These are phyloP conservation scores for Cercospora citrullina DNA, from an alignment of 2,329 filamentous ascomycete species.

Conservation along the genomic window DNA sequence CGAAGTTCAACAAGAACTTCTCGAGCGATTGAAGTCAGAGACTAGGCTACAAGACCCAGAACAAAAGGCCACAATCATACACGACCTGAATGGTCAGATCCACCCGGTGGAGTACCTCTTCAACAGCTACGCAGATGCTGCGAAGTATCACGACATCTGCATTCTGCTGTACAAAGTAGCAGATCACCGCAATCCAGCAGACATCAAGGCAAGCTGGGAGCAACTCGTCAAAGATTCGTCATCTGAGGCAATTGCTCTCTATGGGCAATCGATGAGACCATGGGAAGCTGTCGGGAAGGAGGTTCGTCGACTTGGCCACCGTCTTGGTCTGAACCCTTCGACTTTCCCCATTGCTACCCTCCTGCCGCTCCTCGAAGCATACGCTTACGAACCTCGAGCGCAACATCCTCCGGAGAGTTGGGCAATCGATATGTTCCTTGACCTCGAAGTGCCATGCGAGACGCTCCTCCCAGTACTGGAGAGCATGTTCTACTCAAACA, in stretches of 20 bases:
- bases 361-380: slow-evolving; percentile 58
- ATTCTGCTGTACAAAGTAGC: slow-evolving; percentile 89
- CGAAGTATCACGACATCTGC: slow-evolving; percentile 90
- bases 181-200: slow-evolving; percentile 83
- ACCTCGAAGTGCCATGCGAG: slow-evolving; percentile 63
- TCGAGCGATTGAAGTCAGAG: slow-evolving; percentile 76
- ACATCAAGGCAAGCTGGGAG: slow-evolving; percentile 82
- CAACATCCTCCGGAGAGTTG: slow-evolving; percentile 56
- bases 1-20: slow-evolving; percentile 88
- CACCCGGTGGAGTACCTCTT: slow-evolving; percentile 83
- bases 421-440: slow-evolving; percentile 66
- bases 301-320: slow-evolving; percentile 58
- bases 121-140: slow-evolving; percentile 86
- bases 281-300: slow-evolving; percentile 69
- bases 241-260: slow-evolving; percentile 48
- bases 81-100: slow-evolving; percentile 67
- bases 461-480: slow-evolving; percentile 63
- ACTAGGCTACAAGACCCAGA: slow-evolving; percentile 64
- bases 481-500: slow-evolving; percentile 66
- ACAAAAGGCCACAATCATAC: slow-evolving; percentile 62
- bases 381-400: slow-evolving; percentile 53
- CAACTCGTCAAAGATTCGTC: slow-evolving; percentile 70
- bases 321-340: slow-evolving; percentile 43
- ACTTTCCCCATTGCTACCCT: slow-evolving; percentile 45
- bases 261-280: slow-evolving; percentile 52